phyloP scores from a whole-genome alignment of 495 filamentous ascomycete species.

The Neurospora terricola region DNA sequence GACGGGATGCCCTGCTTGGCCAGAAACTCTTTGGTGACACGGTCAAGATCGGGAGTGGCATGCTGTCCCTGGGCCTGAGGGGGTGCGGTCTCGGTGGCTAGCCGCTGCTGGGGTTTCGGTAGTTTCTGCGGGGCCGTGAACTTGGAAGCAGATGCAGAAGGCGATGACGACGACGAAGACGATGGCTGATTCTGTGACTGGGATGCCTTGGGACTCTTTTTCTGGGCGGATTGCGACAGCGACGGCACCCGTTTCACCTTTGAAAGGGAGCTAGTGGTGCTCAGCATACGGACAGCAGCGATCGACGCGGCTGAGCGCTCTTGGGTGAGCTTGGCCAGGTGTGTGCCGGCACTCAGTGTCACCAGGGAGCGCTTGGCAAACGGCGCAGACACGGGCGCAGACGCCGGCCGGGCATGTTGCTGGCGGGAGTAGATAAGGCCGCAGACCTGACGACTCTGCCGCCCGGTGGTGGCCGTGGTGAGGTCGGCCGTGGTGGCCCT shows the following conservation, averaged over 20 bases:
- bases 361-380: slow-evolving; percentile 15
- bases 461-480: neutral
- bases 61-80: neutral
- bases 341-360: slow-evolving; percentile 11
- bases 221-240: slow-evolving; percentile 1
- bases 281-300: slow-evolving; percentile 2
- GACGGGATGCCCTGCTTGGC: slow-evolving; percentile 22
- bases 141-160: neutral
- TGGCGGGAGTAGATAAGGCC: slow-evolving; percentile 12
- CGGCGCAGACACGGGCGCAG: neutral
- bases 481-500: neutral
- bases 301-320: slow-evolving; percentile 4
- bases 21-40: slow-evolving; percentile 21
- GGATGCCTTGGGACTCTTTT: neutral
- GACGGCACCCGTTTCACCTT: slow-evolving; percentile 13
- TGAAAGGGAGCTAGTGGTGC: neutral
- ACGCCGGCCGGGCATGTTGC: neutral
- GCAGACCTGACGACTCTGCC: slow-evolving; percentile 18
- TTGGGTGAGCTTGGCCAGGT: slow-evolving; percentile 8
- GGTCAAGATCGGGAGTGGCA: slow-evolving; percentile 18
- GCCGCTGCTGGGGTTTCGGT: neutral
- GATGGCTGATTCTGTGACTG: neutral
- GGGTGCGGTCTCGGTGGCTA: neutral
- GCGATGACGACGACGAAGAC: neutral
- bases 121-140: neutral